Base-by-base conservation (phyloP, 1,284 basidiomycete genomes). In the Singerocomus rubriflavus region DNA sequence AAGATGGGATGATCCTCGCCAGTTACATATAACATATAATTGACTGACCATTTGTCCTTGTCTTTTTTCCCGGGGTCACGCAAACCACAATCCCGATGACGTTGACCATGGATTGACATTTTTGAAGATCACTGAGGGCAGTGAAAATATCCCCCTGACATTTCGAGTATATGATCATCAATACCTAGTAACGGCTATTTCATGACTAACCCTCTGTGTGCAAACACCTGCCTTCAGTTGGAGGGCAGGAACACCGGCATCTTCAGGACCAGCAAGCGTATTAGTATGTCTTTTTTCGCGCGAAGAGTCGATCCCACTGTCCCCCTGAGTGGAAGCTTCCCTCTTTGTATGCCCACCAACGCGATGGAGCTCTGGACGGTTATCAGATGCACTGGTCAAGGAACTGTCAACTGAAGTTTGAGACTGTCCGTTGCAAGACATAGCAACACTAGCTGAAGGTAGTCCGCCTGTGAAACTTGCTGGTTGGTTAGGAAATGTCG, bases 61-160 rank as follows among this genome's bases (percentile, higher is more conserved):
- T 70, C 47, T n/a, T 58, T 32, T 14, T 53, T 40, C 50, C 52
- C 13, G 46, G 34, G n/a, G 27, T 49, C 11, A 43, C 55, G 7
- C 38, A 56, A 3, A 42, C 33, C 43, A 70, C 68, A 10, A 71
- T 41, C 17, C 57, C 66, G 12, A 71, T 62, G n/a, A 66, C 41
- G 27, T 71, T 69, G 39, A 69, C 43, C 40, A 64, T 32, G 6
- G 54, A 57, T 32, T 33, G 40, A 2, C 52, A 52, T 14, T 38
- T 48, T 14, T 39, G 46, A 42, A 69, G 51, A n/a, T 61, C 53
- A 13, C n/a, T 32, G 16, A 67, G 50, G 17, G 68, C 32, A 32
- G 53, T 55, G 27, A 66, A 71, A 38, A 46, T 4, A 30, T 70
- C 67, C 5, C 66, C 68, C 68, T 68, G n/a, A n/a, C 2, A 33